These are phyloP conservation scores for Tuber melanosporum DNA, from an alignment of 495 filamentous ascomycete species.

Conservation along the genomic window DNA sequence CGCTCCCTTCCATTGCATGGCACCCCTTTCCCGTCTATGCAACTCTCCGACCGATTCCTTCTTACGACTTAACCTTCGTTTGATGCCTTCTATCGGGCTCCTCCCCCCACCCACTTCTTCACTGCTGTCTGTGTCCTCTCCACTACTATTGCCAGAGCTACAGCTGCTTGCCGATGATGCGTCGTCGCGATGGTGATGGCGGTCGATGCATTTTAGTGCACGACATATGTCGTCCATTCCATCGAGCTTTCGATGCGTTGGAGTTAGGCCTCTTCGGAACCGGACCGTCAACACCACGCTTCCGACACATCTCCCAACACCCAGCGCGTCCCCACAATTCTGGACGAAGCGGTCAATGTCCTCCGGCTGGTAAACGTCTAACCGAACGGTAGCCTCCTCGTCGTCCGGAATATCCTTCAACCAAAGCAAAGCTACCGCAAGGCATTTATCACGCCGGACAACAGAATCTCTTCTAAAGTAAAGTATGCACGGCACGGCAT, in stretches of 20 bases:
- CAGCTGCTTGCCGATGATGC: background rate
- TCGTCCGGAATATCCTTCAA: constrained; percentile 60
- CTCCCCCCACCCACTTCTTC: background rate
- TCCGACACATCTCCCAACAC: constrained; percentile 11
- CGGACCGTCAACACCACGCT: constrained; percentile 24
- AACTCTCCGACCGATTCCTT: constrained; percentile 49
- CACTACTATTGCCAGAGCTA: background rate
- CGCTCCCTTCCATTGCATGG: constrained; percentile 77
- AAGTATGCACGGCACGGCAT: constrained; percentile 53
- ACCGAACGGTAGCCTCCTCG: constrained; percentile 49
- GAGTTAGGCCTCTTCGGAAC: constrained; percentile 29
- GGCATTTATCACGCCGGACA: constrained; percentile 50
- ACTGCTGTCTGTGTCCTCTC: constrained; percentile 8
- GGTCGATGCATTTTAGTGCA: background rate
- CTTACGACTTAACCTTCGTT: constrained; percentile 12
- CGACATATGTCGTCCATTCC: background rate
- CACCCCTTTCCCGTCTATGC: constrained; percentile 61
- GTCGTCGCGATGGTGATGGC: background rate
- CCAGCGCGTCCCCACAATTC: constrained; percentile 19
- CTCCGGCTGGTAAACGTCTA: constrained; percentile 49
- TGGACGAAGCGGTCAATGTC: constrained; percentile 34
- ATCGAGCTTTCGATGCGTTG: constrained; percentile 14
- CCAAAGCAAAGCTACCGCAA: constrained; percentile 61
- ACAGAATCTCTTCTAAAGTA: constrained; percentile 53
- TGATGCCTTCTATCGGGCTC: constrained; percentile 8